Evolutionary conservation across 2,329 filamentous ascomycete species (phyloP).

Genomic region (Venturia carpophila): DNA sequence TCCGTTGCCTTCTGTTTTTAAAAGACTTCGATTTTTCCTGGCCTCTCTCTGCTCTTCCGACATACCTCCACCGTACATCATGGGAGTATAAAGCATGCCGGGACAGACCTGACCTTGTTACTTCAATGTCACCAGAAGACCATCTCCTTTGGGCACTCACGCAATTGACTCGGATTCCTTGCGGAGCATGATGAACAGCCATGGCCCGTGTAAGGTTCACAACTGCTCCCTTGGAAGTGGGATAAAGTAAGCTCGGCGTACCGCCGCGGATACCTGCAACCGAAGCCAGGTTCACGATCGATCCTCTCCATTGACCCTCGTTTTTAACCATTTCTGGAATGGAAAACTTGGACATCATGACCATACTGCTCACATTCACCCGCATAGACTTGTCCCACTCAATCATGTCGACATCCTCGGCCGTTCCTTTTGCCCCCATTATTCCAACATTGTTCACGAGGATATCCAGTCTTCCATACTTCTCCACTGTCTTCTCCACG

Average conservation of each 20-base stretch:
- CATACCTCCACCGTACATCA: constrained; percentile 48
- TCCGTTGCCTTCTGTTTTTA: constrained; percentile 47
- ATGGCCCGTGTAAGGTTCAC: constrained; percentile 51
- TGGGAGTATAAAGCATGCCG: constrained; percentile 49
- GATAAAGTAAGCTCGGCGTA: constrained; percentile 47
- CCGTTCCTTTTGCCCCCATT: constrained; percentile 50
- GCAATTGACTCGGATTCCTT: constrained; percentile 48
- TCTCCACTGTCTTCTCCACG: constrained; percentile 36
- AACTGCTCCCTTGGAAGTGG: constrained; percentile 46
- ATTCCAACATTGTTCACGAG: constrained; percentile 59
- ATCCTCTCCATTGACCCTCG: constrained; percentile 40
- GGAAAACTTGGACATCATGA: constrained; percentile 54
- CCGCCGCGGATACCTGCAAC: constrained; percentile 52
- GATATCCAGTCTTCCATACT: constrained; percentile 53
- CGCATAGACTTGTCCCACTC: constrained; percentile 51
- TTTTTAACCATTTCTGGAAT: constrained; percentile 54
- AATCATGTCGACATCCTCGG: constrained; percentile 52
- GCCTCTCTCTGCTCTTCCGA: constrained; percentile 42
- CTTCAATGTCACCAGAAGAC: neutral
- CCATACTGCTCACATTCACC: constrained; percentile 58
- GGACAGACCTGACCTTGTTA: constrained; percentile 38
- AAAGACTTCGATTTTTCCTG: constrained; percentile 41
- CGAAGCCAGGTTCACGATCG: constrained; percentile 55
- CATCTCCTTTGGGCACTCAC: constrained; percentile 21
- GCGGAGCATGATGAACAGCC: constrained; percentile 45